A percentile compares a stretch with the other conserved stretches of the same genome.
These are phyloP conservation scores for Acanthamoeba castellanii DNA, from an alignment of 208 protist species.

Conservation along the genomic window DNA sequence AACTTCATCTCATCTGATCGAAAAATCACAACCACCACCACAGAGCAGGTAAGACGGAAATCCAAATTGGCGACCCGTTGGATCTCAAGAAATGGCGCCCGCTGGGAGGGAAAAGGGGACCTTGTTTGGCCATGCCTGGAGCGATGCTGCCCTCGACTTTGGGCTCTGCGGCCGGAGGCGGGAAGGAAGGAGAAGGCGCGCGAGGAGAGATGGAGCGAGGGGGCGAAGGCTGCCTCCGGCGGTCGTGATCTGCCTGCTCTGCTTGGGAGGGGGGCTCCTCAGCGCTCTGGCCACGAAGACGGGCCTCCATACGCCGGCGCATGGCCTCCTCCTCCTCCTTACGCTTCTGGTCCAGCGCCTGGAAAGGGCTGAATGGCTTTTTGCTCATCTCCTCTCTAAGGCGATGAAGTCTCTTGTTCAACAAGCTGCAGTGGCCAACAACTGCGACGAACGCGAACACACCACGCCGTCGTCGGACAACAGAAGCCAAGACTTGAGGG, in stretches of 20 bases:
- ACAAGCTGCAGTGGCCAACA: too few species aligned
- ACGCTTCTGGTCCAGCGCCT: constrained; percentile 59
- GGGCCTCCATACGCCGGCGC: constrained; percentile 39
- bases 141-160: constrained; percentile 25
- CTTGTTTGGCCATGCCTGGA: constrained; percentile 7
- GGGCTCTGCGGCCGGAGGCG: neutral
- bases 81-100: neutral
- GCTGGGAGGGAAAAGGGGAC: neutral
- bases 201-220: neutral
- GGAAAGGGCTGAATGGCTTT: constrained; percentile 66
- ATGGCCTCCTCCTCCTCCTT: constrained; percentile 71
- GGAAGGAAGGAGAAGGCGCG: neutral
- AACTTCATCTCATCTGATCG: constrained; percentile 49
- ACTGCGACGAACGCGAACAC: too few species aligned
- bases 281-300: neutral
- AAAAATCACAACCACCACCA: neutral
- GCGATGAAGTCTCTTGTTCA: too few species aligned
- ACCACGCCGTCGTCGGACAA: too few species aligned
- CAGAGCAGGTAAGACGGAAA: neutral
- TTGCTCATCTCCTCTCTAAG: constrained; percentile 17
- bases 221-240: constrained; percentile 3
- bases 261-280: neutral
- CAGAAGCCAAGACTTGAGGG: neutral
- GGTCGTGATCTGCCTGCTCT: neutral
- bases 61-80: neutral